Evolutionary conservation across 805 yeast genomes (phyloP).

Genomic region (Metschnikowia noctiluminum): DNA sequence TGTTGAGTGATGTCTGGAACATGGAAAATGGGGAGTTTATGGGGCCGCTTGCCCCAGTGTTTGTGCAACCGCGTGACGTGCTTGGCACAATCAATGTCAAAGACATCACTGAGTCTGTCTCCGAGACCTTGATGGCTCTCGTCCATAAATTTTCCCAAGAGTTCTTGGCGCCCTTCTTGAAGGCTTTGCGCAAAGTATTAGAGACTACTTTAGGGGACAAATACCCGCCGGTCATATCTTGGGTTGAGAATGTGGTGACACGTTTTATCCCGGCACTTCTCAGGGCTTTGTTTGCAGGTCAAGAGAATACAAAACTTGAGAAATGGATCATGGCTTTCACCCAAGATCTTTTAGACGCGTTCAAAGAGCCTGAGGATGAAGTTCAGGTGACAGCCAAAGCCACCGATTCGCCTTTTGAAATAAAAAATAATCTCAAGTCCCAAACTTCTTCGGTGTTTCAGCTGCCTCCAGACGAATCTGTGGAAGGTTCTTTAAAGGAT

Average conservation of each 20-base stretch:
- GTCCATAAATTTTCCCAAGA: slow-evolving; percentile 3
- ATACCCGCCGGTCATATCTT: neutral
- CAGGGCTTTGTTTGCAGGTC: neutral
- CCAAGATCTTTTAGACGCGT: slow-evolving; percentile 4
- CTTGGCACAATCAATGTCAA: slow-evolving; percentile 1
- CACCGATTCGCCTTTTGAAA: neutral
- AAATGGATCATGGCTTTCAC: slow-evolving; percentile 2
- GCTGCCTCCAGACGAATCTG: slow-evolving; percentile 1
- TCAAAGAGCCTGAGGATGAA: neutral
- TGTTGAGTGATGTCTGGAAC: slow-evolving; percentile 2
- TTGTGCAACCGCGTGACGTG: slow-evolving; percentile 3
- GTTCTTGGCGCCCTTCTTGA: slow-evolving; percentile 1
- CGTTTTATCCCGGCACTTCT: slow-evolving; percentile 1
- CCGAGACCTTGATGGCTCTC: slow-evolving; percentile 2
- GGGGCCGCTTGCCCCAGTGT: neutral
- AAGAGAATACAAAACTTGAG: neutral
- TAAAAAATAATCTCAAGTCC: neutral
- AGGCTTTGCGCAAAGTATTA: neutral
- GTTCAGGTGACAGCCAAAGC: neutral
- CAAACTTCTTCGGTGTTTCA: neutral
- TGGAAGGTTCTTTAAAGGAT: slow-evolving; percentile 5
- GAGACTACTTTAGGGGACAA: neutral
- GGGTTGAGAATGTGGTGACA: slow-evolving; percentile 2
- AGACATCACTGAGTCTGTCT: slow-evolving; percentile 5
- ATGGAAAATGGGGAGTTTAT: neutral